A percentile compares a stretch with the other conserved stretches of the same genome.
Conservation (phyloP, 2,329 filamentous ascomycete genomes). For the Byssothecium circinans region DNA sequence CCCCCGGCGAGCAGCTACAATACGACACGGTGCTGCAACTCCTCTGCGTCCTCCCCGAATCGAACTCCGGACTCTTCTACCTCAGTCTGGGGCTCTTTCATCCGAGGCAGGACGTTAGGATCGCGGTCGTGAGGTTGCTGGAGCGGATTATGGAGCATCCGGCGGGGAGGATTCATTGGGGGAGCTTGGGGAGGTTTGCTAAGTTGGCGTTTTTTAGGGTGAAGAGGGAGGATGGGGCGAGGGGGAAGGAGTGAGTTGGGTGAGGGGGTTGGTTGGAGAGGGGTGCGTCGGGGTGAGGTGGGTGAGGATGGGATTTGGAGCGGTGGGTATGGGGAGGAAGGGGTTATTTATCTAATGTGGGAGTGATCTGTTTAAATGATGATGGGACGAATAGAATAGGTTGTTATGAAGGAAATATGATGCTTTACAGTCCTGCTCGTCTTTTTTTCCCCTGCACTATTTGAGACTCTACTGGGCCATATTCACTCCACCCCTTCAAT, state of each 20-base stretch:
- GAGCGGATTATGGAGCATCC: constrained; percentile 84
- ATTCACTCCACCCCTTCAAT: too few relatives aligned
- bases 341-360: too few relatives aligned
- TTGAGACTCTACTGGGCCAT: too few relatives aligned
- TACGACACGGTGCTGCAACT: constrained; percentile 58
- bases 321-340: too few relatives aligned
- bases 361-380: too few relatives aligned
- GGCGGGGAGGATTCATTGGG: constrained; percentile 93
- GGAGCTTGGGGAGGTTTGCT: constrained; percentile 79
- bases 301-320: not conserved
- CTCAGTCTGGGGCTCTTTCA: constrained; percentile 90
- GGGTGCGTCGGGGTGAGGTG: not conserved
- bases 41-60: constrained; percentile 79
- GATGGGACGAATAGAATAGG: too few relatives aligned
- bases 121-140: constrained; percentile 75
- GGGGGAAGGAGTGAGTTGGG: not conserved
- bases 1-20: constrained; percentile 29
- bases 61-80: constrained; percentile 87
- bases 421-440: too few relatives aligned
- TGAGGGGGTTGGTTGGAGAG: not conserved
- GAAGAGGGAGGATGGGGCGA: constrained; percentile 59
- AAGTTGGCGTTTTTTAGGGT: constrained; percentile 83
- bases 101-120: constrained; percentile 76
- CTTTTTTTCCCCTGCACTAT: too few relatives aligned
- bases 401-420: too few relatives aligned